Percentiles rank a stretch among this genome's conserved stretches.
phyloP scores from a whole-genome alignment of 2,329 filamentous ascomycete genomes.

The Fusarium pseudoanthophilum region DNA sequence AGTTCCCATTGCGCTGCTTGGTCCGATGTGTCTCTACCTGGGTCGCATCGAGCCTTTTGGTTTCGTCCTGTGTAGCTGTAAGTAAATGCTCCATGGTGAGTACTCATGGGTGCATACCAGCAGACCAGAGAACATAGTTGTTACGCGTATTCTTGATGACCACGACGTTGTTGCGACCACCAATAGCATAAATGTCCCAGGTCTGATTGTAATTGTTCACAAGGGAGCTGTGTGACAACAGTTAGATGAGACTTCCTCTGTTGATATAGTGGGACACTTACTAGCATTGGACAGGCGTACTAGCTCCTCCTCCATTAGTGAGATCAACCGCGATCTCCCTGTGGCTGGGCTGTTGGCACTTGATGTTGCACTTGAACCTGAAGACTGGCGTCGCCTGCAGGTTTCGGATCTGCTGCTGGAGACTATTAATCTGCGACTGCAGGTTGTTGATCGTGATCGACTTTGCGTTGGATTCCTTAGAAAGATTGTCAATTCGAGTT shows the following conservation, averaged over 20 bases:
- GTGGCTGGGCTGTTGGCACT: background rate
- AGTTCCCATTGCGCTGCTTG: background rate
- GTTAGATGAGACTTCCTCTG: background rate
- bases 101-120: background rate
- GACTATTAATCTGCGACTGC: background rate
- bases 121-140: background rate
- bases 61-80: background rate
- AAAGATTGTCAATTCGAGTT: background rate
- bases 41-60: background rate
- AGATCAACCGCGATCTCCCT: constrained; percentile 4
- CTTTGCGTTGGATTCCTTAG: background rate
- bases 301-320: background rate
- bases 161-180: background rate
- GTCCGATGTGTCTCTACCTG: background rate
- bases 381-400: background rate
- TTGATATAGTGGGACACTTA: background rate
- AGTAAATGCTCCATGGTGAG: background rate
- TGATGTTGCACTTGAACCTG: background rate
- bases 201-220: background rate
- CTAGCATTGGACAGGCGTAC: background rate
- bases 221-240: background rate
- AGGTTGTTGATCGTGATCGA: background rate
- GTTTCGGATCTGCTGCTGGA: background rate
- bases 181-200: background rate
- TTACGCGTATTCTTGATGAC: background rate